phyloP scores from a whole-genome alignment of 2,329 filamentous ascomycete species.

The Fusarium miscanthi region DNA sequence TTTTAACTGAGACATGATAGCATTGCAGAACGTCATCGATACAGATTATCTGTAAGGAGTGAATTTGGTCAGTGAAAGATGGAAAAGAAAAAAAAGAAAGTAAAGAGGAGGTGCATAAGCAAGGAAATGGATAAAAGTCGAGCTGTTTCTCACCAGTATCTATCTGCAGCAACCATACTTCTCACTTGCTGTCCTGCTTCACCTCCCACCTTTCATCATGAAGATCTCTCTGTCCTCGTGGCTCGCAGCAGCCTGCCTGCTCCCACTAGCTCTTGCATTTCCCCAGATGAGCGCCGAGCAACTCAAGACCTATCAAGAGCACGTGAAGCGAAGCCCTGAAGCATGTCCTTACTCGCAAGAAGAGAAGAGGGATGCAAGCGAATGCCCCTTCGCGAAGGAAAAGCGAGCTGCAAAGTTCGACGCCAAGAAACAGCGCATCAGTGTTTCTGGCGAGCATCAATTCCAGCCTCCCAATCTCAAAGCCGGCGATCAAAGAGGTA shows the following conservation, averaged over 20 bases:
- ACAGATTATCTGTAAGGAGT: neutral
- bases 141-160: neutral
- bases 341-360: neutral
- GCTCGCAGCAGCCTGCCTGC: neutral
- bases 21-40: neutral
- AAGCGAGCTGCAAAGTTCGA: conserved; percentile 3
- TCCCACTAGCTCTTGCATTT: neutral
- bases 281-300: neutral
- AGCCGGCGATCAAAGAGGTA: conserved; percentile 4
- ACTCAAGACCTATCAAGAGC: neutral
- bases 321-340: neutral
- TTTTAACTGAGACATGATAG: neutral
- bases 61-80: accelerated
- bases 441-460: neutral
- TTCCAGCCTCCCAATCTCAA: conserved; percentile 3
- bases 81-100: neutral
- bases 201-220: neutral
- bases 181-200: neutral
- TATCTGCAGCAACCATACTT: accelerated
- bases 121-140: accelerated
- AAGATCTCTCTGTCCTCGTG: neutral
- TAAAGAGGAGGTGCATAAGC: neutral
- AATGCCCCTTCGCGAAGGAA: neutral
- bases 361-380: neutral
- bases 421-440: conserved; percentile 6